Base-by-base conservation (phyloP, 768 basidiomycete genomes). In the Hygrophoropsis aurantiaca region DNA sequence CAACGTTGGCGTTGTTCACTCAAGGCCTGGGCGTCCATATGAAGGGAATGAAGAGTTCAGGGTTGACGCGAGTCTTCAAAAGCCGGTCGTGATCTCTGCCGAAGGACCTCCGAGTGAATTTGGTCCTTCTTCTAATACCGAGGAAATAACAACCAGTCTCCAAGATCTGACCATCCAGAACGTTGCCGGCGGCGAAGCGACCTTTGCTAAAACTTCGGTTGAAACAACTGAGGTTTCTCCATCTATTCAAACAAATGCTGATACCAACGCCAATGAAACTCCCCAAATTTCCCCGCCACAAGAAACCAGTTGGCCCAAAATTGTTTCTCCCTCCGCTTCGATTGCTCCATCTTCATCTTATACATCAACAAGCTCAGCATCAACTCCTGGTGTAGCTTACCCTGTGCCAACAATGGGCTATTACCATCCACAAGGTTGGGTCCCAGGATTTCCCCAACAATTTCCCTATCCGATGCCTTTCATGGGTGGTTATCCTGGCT, bases 401-500 rank as follows among this genome's bases (percentile, higher is more conserved):
- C 52, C 74, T 11, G 45, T 73, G 25, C 67, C 74, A 9, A 58
- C 69, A 20, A 59, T 71, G n/a, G 73, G 71, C 19, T 82, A 74
- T 53, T 77, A 74, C 57, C 69, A 68, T 32, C 62, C 69, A 20
- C 66, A 71, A 36, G 71, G 75, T 26, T 84, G 83, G 84, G 62
- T 79, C 40, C 74, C 75, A 32, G 69, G 74, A 10, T 82, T 75
- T 57, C 58, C 72, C n/a, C 73, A 72, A 23, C 75, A 71, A 18
- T 67, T 76, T 49, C 75, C 73, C 19, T 84, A 79, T 53, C 77
- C 74, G 25, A 57, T 81, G 49, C 75, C 79, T 23, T 81, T 75
- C 49, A 65, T 78, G 47, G 57, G 67, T 15, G 72, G 73, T 23
- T 81, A 74, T 52, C 58, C 74, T n/a, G 67, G 71, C 5, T 79